Base-by-base conservation (phyloP, 768 basidiomycete genomes). In the Cubamyces lactineus region DNA sequence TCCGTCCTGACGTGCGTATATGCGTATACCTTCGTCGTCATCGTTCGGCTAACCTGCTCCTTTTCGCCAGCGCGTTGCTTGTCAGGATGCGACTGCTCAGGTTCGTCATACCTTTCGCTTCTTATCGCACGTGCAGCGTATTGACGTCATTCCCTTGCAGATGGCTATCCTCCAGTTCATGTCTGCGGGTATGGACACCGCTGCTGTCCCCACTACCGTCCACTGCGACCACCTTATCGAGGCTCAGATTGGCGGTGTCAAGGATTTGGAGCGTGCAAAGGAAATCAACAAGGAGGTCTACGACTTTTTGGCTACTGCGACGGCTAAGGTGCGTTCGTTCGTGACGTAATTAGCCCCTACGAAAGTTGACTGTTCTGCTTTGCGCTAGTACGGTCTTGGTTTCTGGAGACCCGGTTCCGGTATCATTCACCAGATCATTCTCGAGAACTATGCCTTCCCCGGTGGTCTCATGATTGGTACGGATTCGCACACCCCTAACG, bases 131-230 rank as follows among this genome's bases (percentile, higher is more conserved):
- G 57, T 45, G 53, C 63, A 48, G 17, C 13, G 26, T 50, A 68
- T 74, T 67, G 66, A 76, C 70, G 71, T 76, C 66, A 64, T 68
- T 53, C 48, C 5, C 55, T 70, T 59, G 0, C 75, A 98, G 93
- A 99, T 99, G 97, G 97, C 97, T 19, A 86, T 99, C 59, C 84
- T 99, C 67, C 97, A 99, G 83, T 99, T 99, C 86, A 99, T 99
- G 97, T 98, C 97, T 53, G 95, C 97, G 17, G 96, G 96, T 66
- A 95, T 99, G 85, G 93, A 93, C 74, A 96, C 94, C 48, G 94
- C 93, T 42, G 96, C 96, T 48, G 96, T 98, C 66, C 96, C 96
- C 38, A 96, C 96, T 67, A 96, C 97, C 65, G 97, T 99, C 47
- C 96, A 99, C 83, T 98, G 96, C 74, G 96, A 99, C 80, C 96